phyloP scores from a whole-genome alignment of 2,329 filamentous ascomycete genomes.

The Talaromyces sp. region DNA sequence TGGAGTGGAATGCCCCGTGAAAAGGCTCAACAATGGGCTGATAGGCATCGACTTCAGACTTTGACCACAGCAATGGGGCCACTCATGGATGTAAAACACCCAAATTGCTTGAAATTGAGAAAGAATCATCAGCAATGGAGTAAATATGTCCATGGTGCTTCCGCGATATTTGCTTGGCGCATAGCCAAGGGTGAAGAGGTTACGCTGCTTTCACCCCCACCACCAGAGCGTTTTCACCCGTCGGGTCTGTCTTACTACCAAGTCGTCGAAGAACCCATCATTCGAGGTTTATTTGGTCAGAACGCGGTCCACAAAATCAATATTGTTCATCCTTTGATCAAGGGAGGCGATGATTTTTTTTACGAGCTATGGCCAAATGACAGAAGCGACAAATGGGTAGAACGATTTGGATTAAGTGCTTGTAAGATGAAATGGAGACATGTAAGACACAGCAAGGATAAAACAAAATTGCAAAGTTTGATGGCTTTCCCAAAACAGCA shows the following conservation, averaged over 20 bases:
- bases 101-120: constrained; percentile 8
- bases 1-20: constrained; percentile 10
- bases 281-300: constrained; percentile 1
- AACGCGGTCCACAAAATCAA: constrained; percentile 5
- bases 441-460: background rate
- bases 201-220: constrained; percentile 11
- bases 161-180: constrained; percentile 15
- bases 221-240: constrained; percentile 12
- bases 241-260: constrained; percentile 15
- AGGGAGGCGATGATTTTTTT: constrained; percentile 8
- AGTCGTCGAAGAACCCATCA: constrained; percentile 14
- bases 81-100: constrained; percentile 8
- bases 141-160: constrained; percentile 16
- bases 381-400: constrained; percentile 5
- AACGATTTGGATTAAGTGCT: constrained; percentile 5
- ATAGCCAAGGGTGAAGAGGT: constrained; percentile 12
- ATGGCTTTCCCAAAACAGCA: background rate
- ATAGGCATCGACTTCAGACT: constrained; percentile 9
- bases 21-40: constrained; percentile 11
- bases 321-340: constrained; percentile 9
- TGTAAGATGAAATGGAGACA: background rate
- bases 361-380: constrained; percentile 15
- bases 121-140: constrained; percentile 7
- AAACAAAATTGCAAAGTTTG: background rate
- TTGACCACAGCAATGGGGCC: constrained; percentile 14